phyloP scores from a whole-genome alignment of 306 rosid species.

The Bauhinia variegata region DNA sequence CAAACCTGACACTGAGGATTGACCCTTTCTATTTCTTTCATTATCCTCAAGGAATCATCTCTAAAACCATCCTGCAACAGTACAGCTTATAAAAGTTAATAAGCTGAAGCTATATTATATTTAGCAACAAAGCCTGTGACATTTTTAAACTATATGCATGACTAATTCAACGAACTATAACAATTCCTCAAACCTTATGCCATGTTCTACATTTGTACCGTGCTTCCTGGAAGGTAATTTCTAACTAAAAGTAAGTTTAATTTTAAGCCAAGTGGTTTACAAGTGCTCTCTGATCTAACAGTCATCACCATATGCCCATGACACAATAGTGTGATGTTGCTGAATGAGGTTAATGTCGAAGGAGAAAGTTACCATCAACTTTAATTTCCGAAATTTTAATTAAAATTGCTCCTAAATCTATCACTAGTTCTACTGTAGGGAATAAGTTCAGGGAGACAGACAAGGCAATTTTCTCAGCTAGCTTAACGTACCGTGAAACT shows the following conservation, averaged over 20 bases:
- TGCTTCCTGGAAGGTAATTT: neutral
- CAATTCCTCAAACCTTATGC: neutral
- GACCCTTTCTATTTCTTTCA: slow-evolving; percentile 65
- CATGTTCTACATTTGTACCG: too few relatives aligned
- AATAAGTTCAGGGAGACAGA: neutral
- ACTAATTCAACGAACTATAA: neutral
- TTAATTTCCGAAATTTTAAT: neutral
- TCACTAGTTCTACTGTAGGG: neutral
- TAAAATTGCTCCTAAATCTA: neutral
- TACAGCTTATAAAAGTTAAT: slow-evolving; percentile 4
- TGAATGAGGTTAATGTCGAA: neutral
- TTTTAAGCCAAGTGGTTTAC: neutral
- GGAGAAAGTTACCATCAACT: neutral
- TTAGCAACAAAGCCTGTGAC: slow-evolving; percentile 1
- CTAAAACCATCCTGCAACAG: slow-evolving; percentile 82
- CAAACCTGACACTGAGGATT: slow-evolving; percentile 79
- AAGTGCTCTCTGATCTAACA: neutral
- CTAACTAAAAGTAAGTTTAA: neutral
- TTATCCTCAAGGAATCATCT: slow-evolving; percentile 88
- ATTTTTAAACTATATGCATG: neutral
- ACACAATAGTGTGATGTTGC: neutral
- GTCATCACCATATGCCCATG: too few relatives aligned
- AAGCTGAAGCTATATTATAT: neutral
- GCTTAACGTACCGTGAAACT: neutral
- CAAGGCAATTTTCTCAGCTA: neutral